These are phyloP conservation scores for Candida succiphila DNA, from an alignment of 805 yeast genomes.

Conservation along the genomic window DNA sequence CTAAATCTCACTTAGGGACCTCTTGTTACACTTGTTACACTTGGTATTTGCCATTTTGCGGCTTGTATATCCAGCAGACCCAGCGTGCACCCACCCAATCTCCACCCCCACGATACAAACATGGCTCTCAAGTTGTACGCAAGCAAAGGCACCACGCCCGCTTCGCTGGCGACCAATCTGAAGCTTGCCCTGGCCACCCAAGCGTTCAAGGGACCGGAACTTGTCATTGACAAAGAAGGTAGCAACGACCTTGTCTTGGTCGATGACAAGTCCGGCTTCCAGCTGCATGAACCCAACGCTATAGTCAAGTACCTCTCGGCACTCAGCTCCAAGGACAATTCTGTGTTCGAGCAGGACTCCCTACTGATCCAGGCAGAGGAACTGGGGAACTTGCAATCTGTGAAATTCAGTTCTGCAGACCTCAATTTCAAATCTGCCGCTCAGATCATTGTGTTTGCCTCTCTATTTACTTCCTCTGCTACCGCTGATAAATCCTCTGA, in stretches of 20 bases:
- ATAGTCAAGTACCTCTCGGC: conserved; percentile 52
- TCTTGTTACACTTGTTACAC: no score
- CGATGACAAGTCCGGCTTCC: conserved; percentile 31
- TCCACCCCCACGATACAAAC: no score
- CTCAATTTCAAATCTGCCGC: conserved; percentile 31
- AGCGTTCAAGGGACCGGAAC: conserved; percentile 18
- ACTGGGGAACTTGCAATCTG: conserved; percentile 9
- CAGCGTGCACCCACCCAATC: no score
- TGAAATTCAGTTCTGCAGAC: conserved; percentile 5
- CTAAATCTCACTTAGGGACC: no score
- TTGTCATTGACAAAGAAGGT: conserved; percentile 14
- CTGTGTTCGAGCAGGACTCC: conserved; percentile 12
- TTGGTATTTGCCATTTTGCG: no score
- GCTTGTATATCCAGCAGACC: no score
- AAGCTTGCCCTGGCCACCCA: conserved; percentile 34
- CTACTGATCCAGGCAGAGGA: conserved; percentile 25
- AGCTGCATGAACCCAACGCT: conserved; percentile 57
- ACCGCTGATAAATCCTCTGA: conserved; percentile 8
- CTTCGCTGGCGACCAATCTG: conserved; percentile 28
- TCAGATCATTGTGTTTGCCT: conserved; percentile 50
- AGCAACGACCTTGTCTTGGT: conserved; percentile 11
- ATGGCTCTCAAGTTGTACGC: conserved; percentile 23
- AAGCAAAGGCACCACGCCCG: conserved; percentile 17
- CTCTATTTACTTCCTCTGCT: conserved; percentile 36
- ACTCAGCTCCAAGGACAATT: conserved; percentile 5